phyloP scores from a whole-genome alignment of 169 alveolate species.

The Fabrea salina region DNA sequence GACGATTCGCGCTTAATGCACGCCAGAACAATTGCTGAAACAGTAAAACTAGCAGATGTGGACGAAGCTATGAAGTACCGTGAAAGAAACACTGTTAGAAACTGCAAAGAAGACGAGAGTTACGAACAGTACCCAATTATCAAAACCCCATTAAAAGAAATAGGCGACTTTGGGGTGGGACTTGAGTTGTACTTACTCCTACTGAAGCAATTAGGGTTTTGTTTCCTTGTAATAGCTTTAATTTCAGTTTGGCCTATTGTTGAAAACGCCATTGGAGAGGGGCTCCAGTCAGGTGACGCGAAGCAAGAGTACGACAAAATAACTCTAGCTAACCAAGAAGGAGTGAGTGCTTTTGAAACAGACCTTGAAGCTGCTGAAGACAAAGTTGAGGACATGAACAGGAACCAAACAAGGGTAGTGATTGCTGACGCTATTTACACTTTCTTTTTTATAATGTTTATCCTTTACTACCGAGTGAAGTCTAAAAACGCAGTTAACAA shows the following conservation, averaged over 20 bases:
- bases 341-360: not conserved
- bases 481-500: not conserved
- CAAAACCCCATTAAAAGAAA: not conserved
- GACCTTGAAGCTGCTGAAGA: not conserved
- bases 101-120: not conserved
- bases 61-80: constrained; percentile 19
- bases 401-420: not conserved
- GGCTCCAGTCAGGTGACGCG: constrained; percentile 13
- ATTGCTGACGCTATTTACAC: not conserved
- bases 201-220: constrained; percentile 6
- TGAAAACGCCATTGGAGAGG: constrained; percentile 28
- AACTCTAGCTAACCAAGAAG: constrained; percentile 29
- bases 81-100: not conserved
- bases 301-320: constrained; percentile 12
- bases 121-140: not conserved
- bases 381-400: not conserved
- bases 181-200: constrained; percentile 38
- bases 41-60: constrained; percentile 17
- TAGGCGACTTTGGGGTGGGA: constrained; percentile 49
- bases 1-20: too few relatives aligned
- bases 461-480: not conserved
- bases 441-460: not conserved
- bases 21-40: too few relatives aligned
- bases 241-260: constrained; percentile 32
- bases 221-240: constrained; percentile 30